Evolutionary conservation across 2,329 filamentous ascomycete genomes (phyloP).

Genomic region (Aureobasidium uvarum): DNA sequence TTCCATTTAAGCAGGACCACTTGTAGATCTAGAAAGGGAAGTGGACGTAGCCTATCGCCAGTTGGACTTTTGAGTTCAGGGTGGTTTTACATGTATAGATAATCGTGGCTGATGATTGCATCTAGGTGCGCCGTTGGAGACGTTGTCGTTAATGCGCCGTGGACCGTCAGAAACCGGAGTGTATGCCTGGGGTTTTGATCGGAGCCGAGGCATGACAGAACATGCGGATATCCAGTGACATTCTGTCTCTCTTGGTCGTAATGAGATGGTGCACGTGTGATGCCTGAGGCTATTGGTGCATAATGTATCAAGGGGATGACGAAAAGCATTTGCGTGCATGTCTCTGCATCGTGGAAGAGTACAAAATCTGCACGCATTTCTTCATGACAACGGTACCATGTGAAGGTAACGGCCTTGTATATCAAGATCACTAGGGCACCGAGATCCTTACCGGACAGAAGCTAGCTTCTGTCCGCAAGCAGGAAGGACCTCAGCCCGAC

Average conservation of each 20-base stretch:
- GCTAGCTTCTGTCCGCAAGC: not conserved
- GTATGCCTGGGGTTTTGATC: not conserved
- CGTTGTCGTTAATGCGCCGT: not conserved
- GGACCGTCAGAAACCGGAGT: not conserved
- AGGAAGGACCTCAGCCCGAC: not conserved
- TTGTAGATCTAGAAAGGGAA: not conserved
- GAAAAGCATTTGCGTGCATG: not conserved
- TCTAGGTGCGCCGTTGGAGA: not conserved
- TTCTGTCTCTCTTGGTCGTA: not conserved
- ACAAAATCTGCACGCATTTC: no score
- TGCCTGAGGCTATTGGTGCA: not conserved
- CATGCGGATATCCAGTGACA: no score
- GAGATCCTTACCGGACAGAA: not conserved
- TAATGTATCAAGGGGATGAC: no score
- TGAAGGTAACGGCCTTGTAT: not conserved
- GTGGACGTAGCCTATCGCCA: not conserved
- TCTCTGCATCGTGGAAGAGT: not conserved
- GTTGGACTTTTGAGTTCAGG: conserved; percentile 5
- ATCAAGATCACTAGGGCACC: not conserved
- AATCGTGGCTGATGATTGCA: not conserved
- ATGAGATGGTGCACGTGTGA: not conserved
- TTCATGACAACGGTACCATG: not conserved
- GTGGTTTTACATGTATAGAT: not conserved
- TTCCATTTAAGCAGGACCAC: conserved; percentile 7
- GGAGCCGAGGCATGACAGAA: not conserved